Evolutionary conservation across 352 stramenopile genomes (phyloP).

Genomic region (Aphanomyces stellatus): DNA sequence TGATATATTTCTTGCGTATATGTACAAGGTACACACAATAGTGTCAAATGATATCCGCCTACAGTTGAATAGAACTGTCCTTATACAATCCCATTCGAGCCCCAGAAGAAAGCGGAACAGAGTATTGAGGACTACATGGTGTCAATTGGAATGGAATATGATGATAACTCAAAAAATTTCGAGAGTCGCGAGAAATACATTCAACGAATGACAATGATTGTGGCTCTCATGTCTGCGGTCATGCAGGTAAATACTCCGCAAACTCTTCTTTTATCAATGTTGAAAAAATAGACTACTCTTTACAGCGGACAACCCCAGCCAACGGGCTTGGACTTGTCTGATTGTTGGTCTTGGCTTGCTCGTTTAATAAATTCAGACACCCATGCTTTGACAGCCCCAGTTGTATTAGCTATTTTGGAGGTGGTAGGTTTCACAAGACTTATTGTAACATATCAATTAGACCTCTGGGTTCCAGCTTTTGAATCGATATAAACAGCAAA

Average conservation of each 20-base stretch:
- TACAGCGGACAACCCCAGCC: background rate
- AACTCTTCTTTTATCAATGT: background rate
- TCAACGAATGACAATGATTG: conserved; percentile 4
- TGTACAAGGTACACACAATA: background rate
- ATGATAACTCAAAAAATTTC: background rate
- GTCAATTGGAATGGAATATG: conserved; percentile 2
- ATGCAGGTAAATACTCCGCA: conserved; percentile 4
- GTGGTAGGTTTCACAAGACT: background rate
- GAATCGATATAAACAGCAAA: background rate
- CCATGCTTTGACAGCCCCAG: background rate
- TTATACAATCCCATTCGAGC: background rate
- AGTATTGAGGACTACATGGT: background rate
- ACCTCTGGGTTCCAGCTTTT: background rate
- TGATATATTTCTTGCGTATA: conserved; percentile 13
- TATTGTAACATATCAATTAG: background rate
- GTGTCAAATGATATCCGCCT: background rate
- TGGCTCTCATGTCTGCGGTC: background rate
- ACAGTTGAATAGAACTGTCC: background rate
- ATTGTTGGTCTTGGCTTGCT: conserved; percentile 4
- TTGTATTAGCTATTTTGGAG: background rate
- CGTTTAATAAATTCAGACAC: background rate
- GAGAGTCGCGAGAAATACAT: conserved; percentile 1
- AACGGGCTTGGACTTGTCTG: background rate
- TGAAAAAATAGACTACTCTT: background rate
- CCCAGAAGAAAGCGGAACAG: background rate